These are phyloP conservation scores for Phoma sp. DNA, from an alignment of 2,329 filamentous ascomycete genomes.

Conservation along the genomic window DNA sequence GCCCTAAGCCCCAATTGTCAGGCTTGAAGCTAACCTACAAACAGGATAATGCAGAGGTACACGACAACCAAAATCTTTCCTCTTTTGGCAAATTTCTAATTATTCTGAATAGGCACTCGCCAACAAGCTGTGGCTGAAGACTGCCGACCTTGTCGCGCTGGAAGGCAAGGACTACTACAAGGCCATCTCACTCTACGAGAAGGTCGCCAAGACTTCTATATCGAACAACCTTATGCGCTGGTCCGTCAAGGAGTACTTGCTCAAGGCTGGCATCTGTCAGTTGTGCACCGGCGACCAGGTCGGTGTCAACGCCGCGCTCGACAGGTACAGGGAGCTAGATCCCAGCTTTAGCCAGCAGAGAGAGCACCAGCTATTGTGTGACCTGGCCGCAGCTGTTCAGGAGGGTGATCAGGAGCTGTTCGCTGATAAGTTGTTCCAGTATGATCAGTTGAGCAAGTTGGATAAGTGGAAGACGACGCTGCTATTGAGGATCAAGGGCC, in stretches of 20 bases:
- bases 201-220: conserved; percentile 77
- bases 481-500: conserved; percentile 80
- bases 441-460: conserved; percentile 88
- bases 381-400: conserved; percentile 77
- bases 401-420: conserved; percentile 81
- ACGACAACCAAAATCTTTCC: not conserved
- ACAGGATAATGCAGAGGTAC: conserved; percentile 48
- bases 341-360: conserved; percentile 72
- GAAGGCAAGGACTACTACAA: conserved; percentile 74
- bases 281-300: conserved; percentile 78
- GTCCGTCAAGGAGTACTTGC: conserved; percentile 87
- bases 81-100: conserved; percentile 33
- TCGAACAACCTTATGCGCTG: conserved; percentile 74
- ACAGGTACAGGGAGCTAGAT: conserved; percentile 76
- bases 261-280: conserved; percentile 93
- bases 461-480: conserved; percentile 97
- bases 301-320: conserved; percentile 76
- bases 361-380: conserved; percentile 80
- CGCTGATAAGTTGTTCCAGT: conserved; percentile 85
- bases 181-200: conserved; percentile 67
- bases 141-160: conserved; percentile 83
- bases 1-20: not conserved
- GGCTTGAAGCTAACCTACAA: conserved; percentile 23
- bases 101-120: conserved; percentile 64
- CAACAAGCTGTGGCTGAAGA: conserved; percentile 93